Base-by-base conservation (phyloP, 306 rosid species). In the Quercus ilex region DNA sequence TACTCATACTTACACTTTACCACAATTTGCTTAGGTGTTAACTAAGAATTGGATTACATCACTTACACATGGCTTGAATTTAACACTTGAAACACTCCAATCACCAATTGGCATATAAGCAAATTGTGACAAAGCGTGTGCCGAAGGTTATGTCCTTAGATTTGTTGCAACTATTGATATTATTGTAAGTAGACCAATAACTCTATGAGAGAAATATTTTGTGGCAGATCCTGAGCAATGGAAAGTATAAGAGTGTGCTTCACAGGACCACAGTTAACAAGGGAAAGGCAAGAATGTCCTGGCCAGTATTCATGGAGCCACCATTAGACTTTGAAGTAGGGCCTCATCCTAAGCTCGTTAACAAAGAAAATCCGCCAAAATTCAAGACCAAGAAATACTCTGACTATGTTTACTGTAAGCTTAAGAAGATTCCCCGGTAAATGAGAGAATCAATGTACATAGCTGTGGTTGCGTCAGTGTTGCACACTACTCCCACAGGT, bases 281-380 rank as follows among this genome's bases (percentile, higher is more conserved):
- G 55, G 84, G 79, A 0, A 17, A 80, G 79, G 79, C 92, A 46
- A 91, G 94, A 81, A 89, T 93, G 67, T 93, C 97, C 0, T 91
- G 92, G 92, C 91, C 96, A 2, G 90, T 93, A 64, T 91, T 91
- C 86, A 72, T 93, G 78, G 92, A 93, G 56, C 96, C 97, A 2
- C 88, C 91, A 4, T 1, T 71, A 0, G 85, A 88, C 19, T 83
- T 74, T 0, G 75, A 38, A 23, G 85, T 91, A 17, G 96, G 92
- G 13, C 96, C 97, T 55, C 74, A 82, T 30, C 89, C 90, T 3
- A 78, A 74, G 72, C 79, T 89, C 14, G 69, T 88, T n/a, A 52
- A 77, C 71, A 67, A 84, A 49, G 81, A 85, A 2, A 91, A 88
- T 59, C 94, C 96, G 3, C 83, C 97, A 1, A 89, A 91, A 52